These are phyloP conservation scores for Ogataea haglerorum DNA, from an alignment of 805 yeast species.

Conservation along the genomic window DNA sequence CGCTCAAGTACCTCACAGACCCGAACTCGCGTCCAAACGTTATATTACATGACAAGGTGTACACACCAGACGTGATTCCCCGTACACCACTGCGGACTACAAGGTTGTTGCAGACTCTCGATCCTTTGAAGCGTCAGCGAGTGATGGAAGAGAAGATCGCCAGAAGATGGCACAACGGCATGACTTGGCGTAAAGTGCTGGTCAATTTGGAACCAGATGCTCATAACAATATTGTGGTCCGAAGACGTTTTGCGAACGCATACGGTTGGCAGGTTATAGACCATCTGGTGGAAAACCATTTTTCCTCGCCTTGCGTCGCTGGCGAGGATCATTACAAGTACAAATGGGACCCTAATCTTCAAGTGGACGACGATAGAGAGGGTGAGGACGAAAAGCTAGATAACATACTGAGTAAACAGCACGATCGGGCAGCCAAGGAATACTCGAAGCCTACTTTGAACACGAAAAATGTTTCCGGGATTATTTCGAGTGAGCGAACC, in stretches of 20 bases:
- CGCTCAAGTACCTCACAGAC: slow-evolving; percentile 59
- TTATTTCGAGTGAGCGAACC: slow-evolving; percentile 10
- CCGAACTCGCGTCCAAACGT: slow-evolving; percentile 59
- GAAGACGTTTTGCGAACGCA: slow-evolving; percentile 87
- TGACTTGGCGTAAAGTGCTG: slow-evolving; percentile 89
- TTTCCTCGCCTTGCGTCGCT: slow-evolving; percentile 29
- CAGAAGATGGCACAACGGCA: slow-evolving; percentile 75
- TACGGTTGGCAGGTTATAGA: slow-evolving; percentile 94
- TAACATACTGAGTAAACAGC: slow-evolving; percentile 30
- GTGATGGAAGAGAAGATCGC: slow-evolving; percentile 77
- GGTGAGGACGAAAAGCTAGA: slow-evolving; percentile 21
- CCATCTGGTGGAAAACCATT: slow-evolving; percentile 71
- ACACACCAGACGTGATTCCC: slow-evolving; percentile 55
- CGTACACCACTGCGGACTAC: slow-evolving; percentile 24
- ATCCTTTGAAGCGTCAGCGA: slow-evolving; percentile 41
- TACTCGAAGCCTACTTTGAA: slow-evolving; percentile 28
- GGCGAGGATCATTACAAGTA: slow-evolving; percentile 25
- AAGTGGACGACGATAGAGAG: slow-evolving; percentile 6
- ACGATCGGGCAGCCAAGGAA: slow-evolving; percentile 37
- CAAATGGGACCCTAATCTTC: slow-evolving; percentile 16
- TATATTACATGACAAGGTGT: slow-evolving; percentile 79
- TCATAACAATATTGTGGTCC: slow-evolving; percentile 85
- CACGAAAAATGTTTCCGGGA: slow-evolving; percentile 11
- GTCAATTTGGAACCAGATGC: slow-evolving; percentile 90
- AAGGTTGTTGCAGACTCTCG: slow-evolving; percentile 22